Evolutionary conservation across 176 grass and related monocot genomes (phyloP).

Genomic region (Zoysia japonica): DNA sequence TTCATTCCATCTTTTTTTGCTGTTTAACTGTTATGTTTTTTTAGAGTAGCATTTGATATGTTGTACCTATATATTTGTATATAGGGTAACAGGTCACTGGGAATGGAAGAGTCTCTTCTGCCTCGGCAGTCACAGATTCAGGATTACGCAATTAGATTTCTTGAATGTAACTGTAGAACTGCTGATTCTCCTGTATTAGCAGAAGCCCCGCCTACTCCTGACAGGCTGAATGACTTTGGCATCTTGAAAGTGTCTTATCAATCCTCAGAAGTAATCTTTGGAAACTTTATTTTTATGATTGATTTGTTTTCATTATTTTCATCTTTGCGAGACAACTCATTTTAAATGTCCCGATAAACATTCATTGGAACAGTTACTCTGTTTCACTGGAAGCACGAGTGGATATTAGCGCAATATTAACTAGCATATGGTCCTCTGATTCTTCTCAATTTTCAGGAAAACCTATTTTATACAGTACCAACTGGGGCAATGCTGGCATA

Average conservation of each 20-base stretch:
- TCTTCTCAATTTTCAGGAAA: slow-evolving; percentile 64
- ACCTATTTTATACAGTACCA: slow-evolving; percentile 74
- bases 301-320: slow-evolving; percentile 22
- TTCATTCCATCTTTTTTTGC: not conserved
- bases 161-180: slow-evolving; percentile 65
- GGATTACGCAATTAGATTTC: slow-evolving; percentile 81
- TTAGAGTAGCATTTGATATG: slow-evolving; percentile 13
- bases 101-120: slow-evolving; percentile 19
- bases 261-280: slow-evolving; percentile 59
- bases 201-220: slow-evolving; percentile 82
- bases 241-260: slow-evolving; percentile 76
- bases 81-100: slow-evolving; percentile 32
- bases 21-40: slow-evolving; percentile 14
- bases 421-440: slow-evolving; percentile 4
- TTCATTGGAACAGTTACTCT: slow-evolving; percentile 12
- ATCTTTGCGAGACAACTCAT: slow-evolving; percentile 2
- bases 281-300: slow-evolving; percentile 29
- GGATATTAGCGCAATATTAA: not conserved
- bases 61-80: slow-evolving; percentile 31
- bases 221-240: slow-evolving; percentile 68
- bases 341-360: slow-evolving; percentile 6
- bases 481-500: slow-evolving; percentile 78
- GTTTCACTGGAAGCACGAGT: slow-evolving; percentile 22
- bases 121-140: slow-evolving; percentile 46
- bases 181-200: slow-evolving; percentile 46